Percentiles rank a stretch among this genome's conserved stretches.
phyloP scores from a whole-genome alignment of 139 green algal species.

The Haematococcus sp. region DNA sequence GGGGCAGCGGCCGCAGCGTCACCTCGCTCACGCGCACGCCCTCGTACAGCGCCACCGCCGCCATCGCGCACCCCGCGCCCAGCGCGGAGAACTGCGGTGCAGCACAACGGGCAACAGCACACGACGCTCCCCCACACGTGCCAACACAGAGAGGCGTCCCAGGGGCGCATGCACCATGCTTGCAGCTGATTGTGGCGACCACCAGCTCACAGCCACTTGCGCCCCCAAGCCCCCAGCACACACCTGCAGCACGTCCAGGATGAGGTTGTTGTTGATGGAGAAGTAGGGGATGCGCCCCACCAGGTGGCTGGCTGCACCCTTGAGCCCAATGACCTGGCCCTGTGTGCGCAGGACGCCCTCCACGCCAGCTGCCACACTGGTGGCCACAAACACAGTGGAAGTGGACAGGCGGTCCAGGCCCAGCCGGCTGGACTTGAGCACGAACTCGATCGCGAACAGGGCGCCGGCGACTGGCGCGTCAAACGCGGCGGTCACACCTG shows the following conservation, averaged over 20 bases:
- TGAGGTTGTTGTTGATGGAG: constrained; percentile 53
- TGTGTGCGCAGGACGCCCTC: constrained; percentile 42
- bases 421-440: constrained; percentile 58
- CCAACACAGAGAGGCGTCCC: too few relatives aligned
- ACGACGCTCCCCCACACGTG: too few relatives aligned
- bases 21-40: constrained; percentile 62
- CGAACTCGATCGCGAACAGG: constrained; percentile 93
- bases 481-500: constrained; percentile 89
- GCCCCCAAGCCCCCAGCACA: neutral
- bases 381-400: constrained; percentile 45
- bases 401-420: constrained; percentile 55
- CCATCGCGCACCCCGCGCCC: constrained; percentile 48
- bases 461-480: constrained; percentile 90
- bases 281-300: constrained; percentile 67
- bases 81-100: constrained; percentile 45
- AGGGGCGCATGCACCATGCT: too few relatives aligned
- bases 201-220: too few relatives aligned
- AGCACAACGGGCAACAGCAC: neutral
- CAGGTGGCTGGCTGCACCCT: constrained; percentile 46
- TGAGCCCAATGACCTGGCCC: constrained; percentile 25
- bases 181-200: neutral
- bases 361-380: constrained; percentile 38
- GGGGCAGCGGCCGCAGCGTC: constrained; percentile 55
- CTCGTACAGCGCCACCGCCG: constrained; percentile 57
- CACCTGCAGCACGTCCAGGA: constrained; percentile 53